Conservation (phyloP, 208 protist genomes). For the Crithidia acanthocephali region DNA sequence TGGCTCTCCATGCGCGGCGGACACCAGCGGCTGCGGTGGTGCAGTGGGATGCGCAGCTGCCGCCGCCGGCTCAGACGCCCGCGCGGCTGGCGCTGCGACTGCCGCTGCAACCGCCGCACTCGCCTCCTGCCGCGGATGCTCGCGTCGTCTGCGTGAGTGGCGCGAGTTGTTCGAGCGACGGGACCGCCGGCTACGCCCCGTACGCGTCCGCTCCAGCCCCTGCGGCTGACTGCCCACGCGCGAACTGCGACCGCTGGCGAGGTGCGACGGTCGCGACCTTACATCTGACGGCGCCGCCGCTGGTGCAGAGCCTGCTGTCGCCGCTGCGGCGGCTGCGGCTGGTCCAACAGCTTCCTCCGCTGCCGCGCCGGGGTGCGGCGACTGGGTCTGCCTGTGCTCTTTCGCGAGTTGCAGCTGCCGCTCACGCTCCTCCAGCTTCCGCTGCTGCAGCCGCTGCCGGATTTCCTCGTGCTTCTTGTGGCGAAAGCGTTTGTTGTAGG, state of each 20-base stretch:
- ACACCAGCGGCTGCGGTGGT: too few relatives aligned
- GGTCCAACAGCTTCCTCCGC: not conserved
- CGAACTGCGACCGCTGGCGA: not conserved
- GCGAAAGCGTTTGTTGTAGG: constrained; percentile 49
- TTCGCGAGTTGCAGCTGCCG: constrained; percentile 6
- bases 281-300: not conserved
- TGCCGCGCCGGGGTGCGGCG: not conserved
- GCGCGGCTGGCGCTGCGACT: not conserved
- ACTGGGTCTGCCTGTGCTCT: not conserved
- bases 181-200: not conserved
- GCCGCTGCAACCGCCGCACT: not conserved
- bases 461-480: constrained; percentile 40
- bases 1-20: too few relatives aligned
- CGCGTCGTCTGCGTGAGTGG: not conserved
- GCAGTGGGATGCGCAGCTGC: too few relatives aligned
- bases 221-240: not conserved
- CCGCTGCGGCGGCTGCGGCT: too few relatives aligned
- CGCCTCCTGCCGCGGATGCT: not conserved
- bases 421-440: constrained; percentile 17
- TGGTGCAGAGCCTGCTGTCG: not conserved
- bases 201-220: not conserved
- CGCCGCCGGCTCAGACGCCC: not conserved
- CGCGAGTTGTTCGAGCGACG: not conserved
- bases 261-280: not conserved
- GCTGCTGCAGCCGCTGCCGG: constrained; percentile 12